Evolutionary conservation across 139 green algal genomes (phyloP).

Genomic region (Limnomonas spitsbergensis): DNA sequence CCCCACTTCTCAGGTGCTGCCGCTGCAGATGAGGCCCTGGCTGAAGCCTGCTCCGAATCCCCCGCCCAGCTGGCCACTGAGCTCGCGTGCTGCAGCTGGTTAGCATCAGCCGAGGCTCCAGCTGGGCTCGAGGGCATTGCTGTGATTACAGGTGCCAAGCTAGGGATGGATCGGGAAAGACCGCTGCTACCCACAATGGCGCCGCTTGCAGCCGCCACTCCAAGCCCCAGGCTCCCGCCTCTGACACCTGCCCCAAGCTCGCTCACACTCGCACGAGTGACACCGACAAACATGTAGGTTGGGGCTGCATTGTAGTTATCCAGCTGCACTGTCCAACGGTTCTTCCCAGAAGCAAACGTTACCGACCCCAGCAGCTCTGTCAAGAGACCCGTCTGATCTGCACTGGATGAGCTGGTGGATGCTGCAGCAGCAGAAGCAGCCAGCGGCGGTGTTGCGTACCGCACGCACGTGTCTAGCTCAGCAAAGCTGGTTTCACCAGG

Average conservation of each 20-base stretch:
- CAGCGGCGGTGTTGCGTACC: conserved; percentile 39
- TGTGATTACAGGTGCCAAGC: too few relatives aligned
- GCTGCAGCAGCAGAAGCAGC: not conserved
- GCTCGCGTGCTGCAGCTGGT: too few relatives aligned
- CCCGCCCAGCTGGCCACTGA: too few relatives aligned
- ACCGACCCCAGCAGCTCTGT: conserved; percentile 49
- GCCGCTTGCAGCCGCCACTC: too few relatives aligned
- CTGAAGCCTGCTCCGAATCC: too few relatives aligned
- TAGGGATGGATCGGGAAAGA: too few relatives aligned
- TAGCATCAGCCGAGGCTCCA: too few relatives aligned
- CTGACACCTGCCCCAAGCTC: too few relatives aligned
- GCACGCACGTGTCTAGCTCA: conserved; percentile 61
- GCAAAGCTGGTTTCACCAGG: conserved; percentile 34
- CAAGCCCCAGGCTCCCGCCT: too few relatives aligned
- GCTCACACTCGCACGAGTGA: conserved; percentile 24
- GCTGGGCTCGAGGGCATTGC: too few relatives aligned
- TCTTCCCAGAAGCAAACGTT: conserved; percentile 38
- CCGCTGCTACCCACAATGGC: too few relatives aligned
- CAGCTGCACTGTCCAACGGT: conserved; percentile 63
- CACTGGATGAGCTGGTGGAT: not conserved
- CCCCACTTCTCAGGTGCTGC: conserved; percentile 37
- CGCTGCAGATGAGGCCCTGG: not conserved
- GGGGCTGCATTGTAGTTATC: conserved; percentile 50
- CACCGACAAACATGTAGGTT: conserved; percentile 53
- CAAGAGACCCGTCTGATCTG: not conserved